Base-by-base conservation (phyloP, 2,329 filamentous ascomycete species). In the Trichophyton rubrum region DNA sequence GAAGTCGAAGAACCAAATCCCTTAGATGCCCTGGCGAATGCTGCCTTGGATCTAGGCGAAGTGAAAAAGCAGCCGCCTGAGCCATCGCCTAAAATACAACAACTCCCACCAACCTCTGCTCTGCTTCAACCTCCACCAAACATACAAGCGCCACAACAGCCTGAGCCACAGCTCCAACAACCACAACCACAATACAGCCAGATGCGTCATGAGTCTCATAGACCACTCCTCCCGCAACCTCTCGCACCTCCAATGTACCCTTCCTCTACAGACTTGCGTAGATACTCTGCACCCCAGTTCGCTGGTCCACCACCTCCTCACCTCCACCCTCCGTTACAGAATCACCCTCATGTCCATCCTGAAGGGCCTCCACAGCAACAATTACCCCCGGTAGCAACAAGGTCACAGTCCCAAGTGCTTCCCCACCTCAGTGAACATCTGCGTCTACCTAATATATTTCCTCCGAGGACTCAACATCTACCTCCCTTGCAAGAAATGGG, bases 401-500 rank as follows among this genome's bases (percentile, higher is more conserved):
- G 56, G 45, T 59, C 57, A 20, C 63, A 56, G n/a, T 58, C 59
- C 38, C 45, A 59, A 24, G 58, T n/a, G 40, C 68, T 70, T n/a
- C 68, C 68, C 30, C 66, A 67, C 43, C 66, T 70, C 38, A 67
- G 66, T 55, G 68, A 71, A 30, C 68, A 70, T 58, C 64, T 72
- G 51, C 67, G 68, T 56, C 65, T 74, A 27, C 73, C 73, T 9
- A 71, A 74, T 59, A 71, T 71, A 13, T 75, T 75, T 61, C 66
- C 69, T 6, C 63, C 24, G 20, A 17, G 66, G 1, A 62, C 69
- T 17, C 73, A 70, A n/a, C 73, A 74, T 59, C 71, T 75, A 8
- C 73, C 74, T 13, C 72, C 73, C 17, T 73, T 72, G 5, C 71
- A 69, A n/a, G 71, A 72, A 11, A 72, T 73, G 4, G 69, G 71